Evolutionary conservation across 2,329 filamentous ascomycete species (phyloP), one percentile per base, ranked within the genome.

Genomic region (Escovopsis sp.): DNA sequence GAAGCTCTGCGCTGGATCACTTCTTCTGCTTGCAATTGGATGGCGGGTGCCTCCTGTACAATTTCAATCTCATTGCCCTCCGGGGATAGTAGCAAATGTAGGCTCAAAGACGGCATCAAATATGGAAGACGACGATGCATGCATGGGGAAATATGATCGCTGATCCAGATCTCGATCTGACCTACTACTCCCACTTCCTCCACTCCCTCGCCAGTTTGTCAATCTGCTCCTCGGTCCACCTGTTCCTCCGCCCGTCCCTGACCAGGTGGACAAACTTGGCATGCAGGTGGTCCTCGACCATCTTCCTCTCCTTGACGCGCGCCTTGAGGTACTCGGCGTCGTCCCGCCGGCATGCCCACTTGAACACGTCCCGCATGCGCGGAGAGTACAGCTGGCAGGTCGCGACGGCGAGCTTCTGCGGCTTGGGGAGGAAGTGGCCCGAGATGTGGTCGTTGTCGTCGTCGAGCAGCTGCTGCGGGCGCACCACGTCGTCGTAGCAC

Each of bases 401-500:
- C 26, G 66, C 73, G 50, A 66, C 61, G 0, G 66, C 56, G 5
- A 82, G 60, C 11, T 69, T 67, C 48, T 77, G 72, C 23, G 76
- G 68, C 12, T 73, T 68, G 43, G 71, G 69, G 48, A 75, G 77
- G 51, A 91, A 83, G 49, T 80, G 74, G 15, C 71, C 64, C 9
- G 82, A 77, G 23, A 88, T 66, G 28, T 11, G 28, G 28, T 32
- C 28, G 28, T 32, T 32, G 8, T 32, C 28, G 8, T 32, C 8
- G 28, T 5, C 28, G 8, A 32, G 28, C 28, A 70, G 65, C 2
- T 80, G 62, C 40, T 77, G 66, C 1, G 87, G 86, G 60, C 73
- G 76, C n/a, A 94, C 75, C 1, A 85, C 73, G 19, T 85, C 78
- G 12, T 85, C 75, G 57, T 83, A 94, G 59, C 88, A 96, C 59